Conservation (phyloP, 139 green algal species). For the Tetradesmus lagerheimii region DNA sequence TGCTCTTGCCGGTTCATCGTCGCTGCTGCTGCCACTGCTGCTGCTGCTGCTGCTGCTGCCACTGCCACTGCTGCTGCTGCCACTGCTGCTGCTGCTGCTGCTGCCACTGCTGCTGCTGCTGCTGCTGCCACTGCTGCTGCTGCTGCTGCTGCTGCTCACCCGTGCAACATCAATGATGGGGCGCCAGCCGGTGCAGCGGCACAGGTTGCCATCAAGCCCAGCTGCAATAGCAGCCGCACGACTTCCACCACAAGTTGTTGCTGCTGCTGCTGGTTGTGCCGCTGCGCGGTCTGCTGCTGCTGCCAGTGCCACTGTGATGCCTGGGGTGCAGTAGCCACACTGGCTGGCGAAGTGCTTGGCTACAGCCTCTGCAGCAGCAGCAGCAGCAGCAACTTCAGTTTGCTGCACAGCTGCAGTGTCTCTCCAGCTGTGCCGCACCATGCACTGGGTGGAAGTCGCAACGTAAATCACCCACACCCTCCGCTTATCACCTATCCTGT, state of each 20-base stretch:
- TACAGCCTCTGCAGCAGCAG: conserved; percentile 25
- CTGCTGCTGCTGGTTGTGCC: background rate
- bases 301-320: conserved; percentile 69
- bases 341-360: conserved; percentile 30
- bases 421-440: conserved; percentile 47
- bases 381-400: background rate
- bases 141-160: conserved; percentile 39
- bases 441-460: conserved; percentile 56
- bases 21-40: background rate
- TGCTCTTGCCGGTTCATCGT: too few species aligned
- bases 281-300: conserved; percentile 48
- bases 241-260: background rate
- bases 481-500: too few species aligned
- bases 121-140: background rate
- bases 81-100: background rate
- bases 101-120: background rate
- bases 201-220: conserved; percentile 85
- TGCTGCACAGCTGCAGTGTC: too few species aligned
- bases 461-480: too few species aligned
- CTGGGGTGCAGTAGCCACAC: conserved; percentile 86
- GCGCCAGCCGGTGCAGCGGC: conserved; percentile 85
- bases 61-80: background rate
- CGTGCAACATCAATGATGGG: conserved; percentile 79
- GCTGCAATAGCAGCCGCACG: background rate
- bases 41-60: too few species aligned